A percentile compares a stretch with the other conserved stretches of the same genome.
Evolutionary conservation across 306 rosid species (phyloP).

Genomic region (Inga laurina): DNA sequence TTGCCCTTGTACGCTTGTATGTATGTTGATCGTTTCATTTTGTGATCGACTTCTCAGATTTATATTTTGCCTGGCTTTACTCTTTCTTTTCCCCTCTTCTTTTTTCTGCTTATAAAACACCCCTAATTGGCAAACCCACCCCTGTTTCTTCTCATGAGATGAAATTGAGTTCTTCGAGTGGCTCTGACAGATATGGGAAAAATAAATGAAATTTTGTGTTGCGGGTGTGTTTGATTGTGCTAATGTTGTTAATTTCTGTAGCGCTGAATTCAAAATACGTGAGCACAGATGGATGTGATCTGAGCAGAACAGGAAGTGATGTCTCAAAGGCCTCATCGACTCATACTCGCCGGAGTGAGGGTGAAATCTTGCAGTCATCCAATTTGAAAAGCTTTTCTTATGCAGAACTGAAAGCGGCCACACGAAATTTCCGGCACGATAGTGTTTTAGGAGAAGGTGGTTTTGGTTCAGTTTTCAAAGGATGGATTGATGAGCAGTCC

Average conservation of each 20-base stretch:
- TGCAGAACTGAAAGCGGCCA: constrained; percentile 55
- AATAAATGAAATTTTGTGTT: not conserved
- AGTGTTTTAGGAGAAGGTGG: constrained; percentile 55
- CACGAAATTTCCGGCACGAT: constrained; percentile 60
- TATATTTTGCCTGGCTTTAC: not conserved
- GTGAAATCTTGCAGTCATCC: constrained; percentile 49
- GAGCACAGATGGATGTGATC: constrained; percentile 31
- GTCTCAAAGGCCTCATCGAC: constrained; percentile 30
- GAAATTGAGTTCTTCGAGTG: not conserved
- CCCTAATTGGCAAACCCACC: constrained; percentile 1
- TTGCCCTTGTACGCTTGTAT: not conserved
- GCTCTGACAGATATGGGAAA: not conserved
- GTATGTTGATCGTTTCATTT: not conserved
- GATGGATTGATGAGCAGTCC: constrained; percentile 65
- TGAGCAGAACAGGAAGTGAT: constrained; percentile 34
- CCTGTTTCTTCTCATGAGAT: not conserved
- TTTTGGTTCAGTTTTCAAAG: constrained; percentile 63
- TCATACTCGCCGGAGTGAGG: constrained; percentile 41
- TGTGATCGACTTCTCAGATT: not conserved
- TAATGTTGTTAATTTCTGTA: constrained; percentile 32
- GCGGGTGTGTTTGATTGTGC: constrained; percentile 1
- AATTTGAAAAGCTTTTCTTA: constrained; percentile 54
- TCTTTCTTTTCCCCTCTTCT: not conserved
- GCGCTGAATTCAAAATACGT: constrained; percentile 48
- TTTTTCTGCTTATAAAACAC: not conserved